Conservation (phyloP, 768 basidiomycete genomes). For the Pleurotus sapidus region DNA sequence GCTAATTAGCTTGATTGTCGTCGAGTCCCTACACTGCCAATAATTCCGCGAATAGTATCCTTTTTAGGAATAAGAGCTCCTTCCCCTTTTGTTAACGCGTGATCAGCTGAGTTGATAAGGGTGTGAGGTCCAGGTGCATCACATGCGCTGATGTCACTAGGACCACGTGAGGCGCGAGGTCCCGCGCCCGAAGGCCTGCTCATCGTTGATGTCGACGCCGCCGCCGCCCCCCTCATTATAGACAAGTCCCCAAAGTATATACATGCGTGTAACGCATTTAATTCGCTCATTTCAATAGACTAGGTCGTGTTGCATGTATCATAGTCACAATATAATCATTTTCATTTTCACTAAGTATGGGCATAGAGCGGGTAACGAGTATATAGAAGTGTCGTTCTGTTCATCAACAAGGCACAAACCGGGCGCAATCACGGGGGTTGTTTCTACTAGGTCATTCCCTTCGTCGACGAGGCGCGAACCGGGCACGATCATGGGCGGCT, state of each 20-base stretch:
- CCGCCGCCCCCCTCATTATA: no score
- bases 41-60: background rate
- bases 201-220: no score
- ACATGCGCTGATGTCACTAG: no score
- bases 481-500: background rate
- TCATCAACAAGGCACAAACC: no score
- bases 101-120: no score
- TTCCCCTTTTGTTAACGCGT: no score
- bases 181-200: no score
- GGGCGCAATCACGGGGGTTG: background rate
- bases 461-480: background rate
- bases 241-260: background rate
- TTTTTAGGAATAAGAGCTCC: no score
- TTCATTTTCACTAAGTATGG: background rate
- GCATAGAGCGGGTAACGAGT: background rate
- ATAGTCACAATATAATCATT: background rate
- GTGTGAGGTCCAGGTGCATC: no score
- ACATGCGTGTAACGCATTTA: background rate
- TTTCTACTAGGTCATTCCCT: no score
- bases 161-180: no score
- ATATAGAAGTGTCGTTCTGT: no score
- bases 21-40: conserved; percentile 3
- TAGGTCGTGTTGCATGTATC: background rate
- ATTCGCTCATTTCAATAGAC: background rate
- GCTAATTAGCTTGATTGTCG: conserved; percentile 3